Evolutionary conservation across 257 asterid species (phyloP).

Genomic region (Ballota nigra): DNA sequence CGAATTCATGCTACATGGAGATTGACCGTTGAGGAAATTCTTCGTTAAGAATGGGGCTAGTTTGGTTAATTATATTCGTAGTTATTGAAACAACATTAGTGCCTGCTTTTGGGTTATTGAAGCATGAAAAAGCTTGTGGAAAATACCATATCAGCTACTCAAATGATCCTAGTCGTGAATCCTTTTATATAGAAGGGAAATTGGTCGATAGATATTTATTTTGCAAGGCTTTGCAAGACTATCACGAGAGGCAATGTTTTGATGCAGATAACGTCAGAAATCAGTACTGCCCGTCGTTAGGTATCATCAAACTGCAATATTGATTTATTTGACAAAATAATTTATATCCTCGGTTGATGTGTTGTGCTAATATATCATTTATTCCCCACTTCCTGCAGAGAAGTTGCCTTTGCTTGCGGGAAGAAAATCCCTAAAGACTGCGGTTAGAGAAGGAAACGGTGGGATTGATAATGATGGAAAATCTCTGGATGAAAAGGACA

Average conservation of each 20-base stretch:
- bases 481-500: slow-evolving; percentile 30
- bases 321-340: background rate
- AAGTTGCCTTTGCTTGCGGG: slow-evolving; percentile 40
- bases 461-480: slow-evolving; percentile 26
- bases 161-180: slow-evolving; percentile 37
- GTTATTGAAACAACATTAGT: slow-evolving; percentile 40
- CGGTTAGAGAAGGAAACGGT: slow-evolving; percentile 43
- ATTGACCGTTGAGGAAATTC: slow-evolving; percentile 29
- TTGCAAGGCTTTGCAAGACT: slow-evolving; percentile 51
- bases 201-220: slow-evolving; percentile 56
- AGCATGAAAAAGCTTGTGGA: slow-evolving; percentile 50
- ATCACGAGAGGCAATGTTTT: slow-evolving; percentile 44
- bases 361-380: slow-evolving; percentile 6
- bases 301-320: slow-evolving; percentile 33
- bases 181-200: slow-evolving; percentile 59
- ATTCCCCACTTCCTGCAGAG: slow-evolving; percentile 41
- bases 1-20: slow-evolving; percentile 20
- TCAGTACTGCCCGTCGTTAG: slow-evolving; percentile 52
- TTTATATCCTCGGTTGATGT: background rate
- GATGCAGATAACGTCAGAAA: slow-evolving; percentile 27
- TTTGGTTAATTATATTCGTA: slow-evolving; percentile 36
- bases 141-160: slow-evolving; percentile 39
- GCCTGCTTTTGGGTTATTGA: slow-evolving; percentile 45
- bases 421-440: slow-evolving; percentile 45
- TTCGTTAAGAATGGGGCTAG: slow-evolving; percentile 37